Percentiles rank a stretch among this genome's conserved stretches.
These are phyloP conservation scores for Bonia amplexicaulis DNA, from an alignment of 176 grass and related monocot species.

Conservation along the genomic window DNA sequence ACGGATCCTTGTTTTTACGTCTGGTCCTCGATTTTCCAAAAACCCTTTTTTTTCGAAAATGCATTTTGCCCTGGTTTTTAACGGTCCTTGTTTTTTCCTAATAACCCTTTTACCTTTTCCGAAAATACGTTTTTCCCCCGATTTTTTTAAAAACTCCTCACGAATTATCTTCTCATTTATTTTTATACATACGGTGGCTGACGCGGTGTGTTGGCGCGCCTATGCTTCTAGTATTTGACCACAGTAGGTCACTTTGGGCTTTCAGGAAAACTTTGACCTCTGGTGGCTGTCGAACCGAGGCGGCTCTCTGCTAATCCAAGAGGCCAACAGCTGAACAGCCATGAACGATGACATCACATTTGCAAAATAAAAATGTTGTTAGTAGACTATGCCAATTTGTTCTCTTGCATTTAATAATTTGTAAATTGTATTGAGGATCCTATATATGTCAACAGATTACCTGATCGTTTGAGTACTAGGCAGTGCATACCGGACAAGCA, in stretches of 20 bases:
- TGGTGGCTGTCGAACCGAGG: not conserved
- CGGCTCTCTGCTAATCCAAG: slow-evolving; percentile 37
- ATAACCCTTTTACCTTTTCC: no score
- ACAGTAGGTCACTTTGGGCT: not conserved
- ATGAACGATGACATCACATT: not conserved
- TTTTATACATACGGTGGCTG: no score
- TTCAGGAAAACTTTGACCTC: not conserved
- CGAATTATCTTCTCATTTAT: no score
- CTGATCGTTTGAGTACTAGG: not conserved
- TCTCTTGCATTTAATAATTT: not conserved
- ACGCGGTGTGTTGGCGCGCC: no score
- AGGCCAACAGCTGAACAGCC: slow-evolving; percentile 30
- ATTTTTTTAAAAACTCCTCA: no score
- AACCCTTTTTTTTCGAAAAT: no score
- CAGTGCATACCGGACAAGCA: not conserved
- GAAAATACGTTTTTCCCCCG: no score
- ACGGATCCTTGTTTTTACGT: no score
- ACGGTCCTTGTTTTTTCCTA: no score
- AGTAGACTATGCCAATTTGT: not conserved
- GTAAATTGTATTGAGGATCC: not conserved
- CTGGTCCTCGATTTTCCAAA: no score
- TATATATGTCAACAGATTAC: not conserved
- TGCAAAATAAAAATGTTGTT: not conserved
- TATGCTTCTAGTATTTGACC: no score
- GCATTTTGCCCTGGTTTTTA: no score